These are phyloP conservation scores for Aspergillus pseudotamarii DNA, from an alignment of 2,329 filamentous ascomycete genomes.

Conservation along the genomic window DNA sequence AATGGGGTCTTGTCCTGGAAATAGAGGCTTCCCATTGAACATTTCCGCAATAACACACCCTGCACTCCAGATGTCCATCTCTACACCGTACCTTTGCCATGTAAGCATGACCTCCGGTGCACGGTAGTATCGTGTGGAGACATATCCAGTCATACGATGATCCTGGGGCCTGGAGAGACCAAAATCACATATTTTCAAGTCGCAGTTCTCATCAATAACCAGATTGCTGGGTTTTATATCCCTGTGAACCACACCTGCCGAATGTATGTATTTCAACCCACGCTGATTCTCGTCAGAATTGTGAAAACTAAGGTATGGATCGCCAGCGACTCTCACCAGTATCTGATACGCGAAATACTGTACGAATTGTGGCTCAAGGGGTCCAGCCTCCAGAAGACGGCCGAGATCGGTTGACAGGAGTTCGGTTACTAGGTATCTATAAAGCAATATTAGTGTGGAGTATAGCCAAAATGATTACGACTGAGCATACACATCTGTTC, in stretches of 20 bases:
- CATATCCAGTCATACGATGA: slow-evolving; percentile 69
- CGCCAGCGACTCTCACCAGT: background rate
- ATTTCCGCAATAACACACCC: slow-evolving; percentile 99
- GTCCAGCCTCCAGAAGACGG: slow-evolving; percentile 83
- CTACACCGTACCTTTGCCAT: slow-evolving; percentile 98
- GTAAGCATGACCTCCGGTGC: slow-evolving; percentile 37
- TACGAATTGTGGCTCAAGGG: background rate
- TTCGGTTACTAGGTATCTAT: slow-evolving; percentile 94
- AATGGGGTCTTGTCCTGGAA: slow-evolving; percentile 97
- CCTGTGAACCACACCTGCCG: slow-evolving; percentile 6
- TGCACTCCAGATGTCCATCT: slow-evolving; percentile 99
- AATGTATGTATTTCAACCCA: slow-evolving; percentile 11
- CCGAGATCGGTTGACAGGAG: slow-evolving; percentile 94
- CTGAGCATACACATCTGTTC: background rate
- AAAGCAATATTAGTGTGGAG: slow-evolving; percentile 9
- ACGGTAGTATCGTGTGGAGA: slow-evolving; percentile 4
- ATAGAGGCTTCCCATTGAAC: slow-evolving; percentile 95
- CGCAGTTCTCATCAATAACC: slow-evolving; percentile 5
- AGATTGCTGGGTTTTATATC: slow-evolving; percentile 8
- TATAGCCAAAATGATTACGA: no score
- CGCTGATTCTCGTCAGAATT: slow-evolving; percentile 78
- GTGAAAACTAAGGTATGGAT: background rate
- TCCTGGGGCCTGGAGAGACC: slow-evolving; percentile 49
- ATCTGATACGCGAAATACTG: slow-evolving; percentile 4
- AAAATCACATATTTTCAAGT: slow-evolving; percentile 10